Evolutionary conservation across 192 early-diverging fungal genomes (phyloP).

Genomic region (Oehlia diaphana): DNA sequence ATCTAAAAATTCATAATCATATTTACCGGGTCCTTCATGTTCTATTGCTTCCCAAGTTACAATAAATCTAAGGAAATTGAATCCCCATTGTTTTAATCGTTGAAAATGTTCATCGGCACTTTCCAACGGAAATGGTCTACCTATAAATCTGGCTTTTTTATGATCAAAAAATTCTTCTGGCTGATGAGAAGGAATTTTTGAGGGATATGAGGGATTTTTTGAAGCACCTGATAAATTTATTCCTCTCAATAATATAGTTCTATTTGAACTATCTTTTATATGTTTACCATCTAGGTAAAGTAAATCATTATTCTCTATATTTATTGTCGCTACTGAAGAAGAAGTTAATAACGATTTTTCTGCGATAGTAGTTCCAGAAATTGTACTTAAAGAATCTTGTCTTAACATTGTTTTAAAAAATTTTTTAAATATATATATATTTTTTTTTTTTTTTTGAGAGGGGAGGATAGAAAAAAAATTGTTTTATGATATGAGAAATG

Average conservation of each 20-base stretch:
- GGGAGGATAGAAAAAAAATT: no score
- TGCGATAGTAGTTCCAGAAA: background rate
- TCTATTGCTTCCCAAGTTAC: constrained; percentile 86
- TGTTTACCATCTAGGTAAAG: constrained; percentile 33
- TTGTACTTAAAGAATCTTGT: background rate
- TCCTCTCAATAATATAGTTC: constrained; percentile 66
- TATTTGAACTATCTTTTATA: constrained; percentile 56
- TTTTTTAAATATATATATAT: background rate
- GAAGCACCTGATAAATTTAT: constrained; percentile 78
- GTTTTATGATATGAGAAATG: no score
- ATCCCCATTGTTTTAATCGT: constrained; percentile 71
- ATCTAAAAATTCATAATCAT: constrained; percentile 80
- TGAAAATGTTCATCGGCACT: constrained; percentile 76
- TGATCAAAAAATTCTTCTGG: constrained; percentile 69
- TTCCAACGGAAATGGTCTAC: constrained; percentile 71
- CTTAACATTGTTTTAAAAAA: background rate
- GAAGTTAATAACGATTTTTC: constrained; percentile 14
- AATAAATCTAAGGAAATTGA: constrained; percentile 76
- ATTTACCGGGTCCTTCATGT: constrained; percentile 75
- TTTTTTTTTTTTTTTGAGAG: background rate
- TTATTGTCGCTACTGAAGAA: constrained; percentile 22
- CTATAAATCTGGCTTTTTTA: constrained; percentile 73
- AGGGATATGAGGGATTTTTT: constrained; percentile 73
- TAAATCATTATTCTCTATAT: constrained; percentile 27
- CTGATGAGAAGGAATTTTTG: constrained; percentile 59